These are phyloP conservation scores for Bipolaris bicolor DNA, from an alignment of 2,329 filamentous ascomycete genomes.

Conservation along the genomic window DNA sequence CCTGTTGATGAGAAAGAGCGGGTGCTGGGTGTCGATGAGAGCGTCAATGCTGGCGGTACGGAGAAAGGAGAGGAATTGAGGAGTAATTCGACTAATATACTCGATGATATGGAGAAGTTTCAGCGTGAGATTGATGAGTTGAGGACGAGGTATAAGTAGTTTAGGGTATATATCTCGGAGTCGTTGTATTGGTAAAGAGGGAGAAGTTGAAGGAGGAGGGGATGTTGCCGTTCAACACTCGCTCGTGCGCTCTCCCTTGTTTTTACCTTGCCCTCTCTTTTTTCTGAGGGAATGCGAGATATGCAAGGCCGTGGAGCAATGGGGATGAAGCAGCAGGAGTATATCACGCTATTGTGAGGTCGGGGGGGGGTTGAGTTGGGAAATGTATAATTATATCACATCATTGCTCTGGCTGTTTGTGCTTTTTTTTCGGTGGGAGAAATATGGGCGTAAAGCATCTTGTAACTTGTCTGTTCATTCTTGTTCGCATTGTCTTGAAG, in stretches of 20 bases:
- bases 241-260: too few species aligned
- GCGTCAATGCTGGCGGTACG: neutral
- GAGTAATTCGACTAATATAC: conserved; percentile 37
- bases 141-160: conserved; percentile 35
- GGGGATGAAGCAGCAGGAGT: neutral
- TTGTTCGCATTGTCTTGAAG: too few species aligned
- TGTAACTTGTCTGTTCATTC: too few species aligned
- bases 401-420: neutral
- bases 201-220: neutral
- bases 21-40: conserved; percentile 14
- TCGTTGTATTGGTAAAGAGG: neutral
- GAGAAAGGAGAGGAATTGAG: neutral
- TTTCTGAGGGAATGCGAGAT: neutral
- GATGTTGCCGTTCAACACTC: too few species aligned
- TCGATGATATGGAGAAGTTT: conserved; percentile 50
- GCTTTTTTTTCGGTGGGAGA: too few species aligned
- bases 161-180: neutral
- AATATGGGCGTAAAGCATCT: too few species aligned
- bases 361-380: too few species aligned
- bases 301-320: too few species aligned
- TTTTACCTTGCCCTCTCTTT: neutral
- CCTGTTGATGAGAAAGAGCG: conserved; percentile 37
- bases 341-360: neutral
- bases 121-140: conserved; percentile 50
- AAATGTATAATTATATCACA: neutral